Base-by-base conservation (phyloP, 2,329 filamentous ascomycete species). In the Bertia moriformis region DNA sequence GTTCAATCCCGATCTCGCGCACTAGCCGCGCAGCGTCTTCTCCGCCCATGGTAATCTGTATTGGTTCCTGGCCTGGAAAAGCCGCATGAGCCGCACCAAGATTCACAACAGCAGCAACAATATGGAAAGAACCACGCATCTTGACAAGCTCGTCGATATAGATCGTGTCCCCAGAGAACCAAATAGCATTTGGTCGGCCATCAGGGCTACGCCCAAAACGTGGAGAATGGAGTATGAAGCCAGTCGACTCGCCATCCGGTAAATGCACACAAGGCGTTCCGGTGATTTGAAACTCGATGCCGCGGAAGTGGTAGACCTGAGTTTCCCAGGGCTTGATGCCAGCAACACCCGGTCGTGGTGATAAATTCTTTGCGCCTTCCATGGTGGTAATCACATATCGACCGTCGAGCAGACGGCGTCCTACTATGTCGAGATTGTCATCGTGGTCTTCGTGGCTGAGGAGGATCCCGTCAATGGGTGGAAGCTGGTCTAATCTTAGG, bases 361-460 rank as follows among this genome's bases (percentile, higher is more conserved):
- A 50, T 0, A 69, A 57, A 1, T 66, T 64, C 15, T 51, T 52
- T 0, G 59, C 62, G 1, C 65, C 65, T 20, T 66, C 62, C 1
- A 52, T 40, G 1, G 65, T 68, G 0, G 65, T 68, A 19, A 67
- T 50, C 3, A 69, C 66, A 2, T 47, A 50, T 4, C 63, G 62
- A 3, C 61, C 65, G 37, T 68, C 55, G 4, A 69, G 56, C 0
- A 68, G 53, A 4, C 45, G 54, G 3, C 65, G 64, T 17, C 66
- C 65, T 0, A 60, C 44, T 2, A 58, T 53, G 22, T 70, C 66
- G 2, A 71, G 54, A 42, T 69, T 69, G 43, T 69, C 66, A 0
- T 53, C 51, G 41, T 69, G 66, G 46, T 69, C 62, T 46, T 69
- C 66, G 41, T 70, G 66, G 46, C 61, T 66, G 5, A 69, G 54